Conservation (phyloP, 2,329 filamentous ascomycete genomes). For the Hypomyces perniciosus region DNA sequence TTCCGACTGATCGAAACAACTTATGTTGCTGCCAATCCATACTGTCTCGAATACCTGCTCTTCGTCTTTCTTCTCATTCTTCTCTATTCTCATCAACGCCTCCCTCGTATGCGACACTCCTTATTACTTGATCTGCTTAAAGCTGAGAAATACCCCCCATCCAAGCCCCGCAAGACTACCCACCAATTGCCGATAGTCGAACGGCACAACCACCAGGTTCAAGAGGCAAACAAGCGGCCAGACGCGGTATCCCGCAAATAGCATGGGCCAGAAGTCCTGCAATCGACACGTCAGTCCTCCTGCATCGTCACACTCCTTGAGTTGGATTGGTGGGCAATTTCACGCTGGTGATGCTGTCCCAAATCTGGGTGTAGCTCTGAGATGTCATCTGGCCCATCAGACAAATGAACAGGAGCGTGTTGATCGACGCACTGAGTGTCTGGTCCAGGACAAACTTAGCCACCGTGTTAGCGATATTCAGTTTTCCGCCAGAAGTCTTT, state of each 20-base stretch:
- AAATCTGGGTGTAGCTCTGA: conserved; percentile 1
- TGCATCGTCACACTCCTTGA: background rate
- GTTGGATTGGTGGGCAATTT: background rate
- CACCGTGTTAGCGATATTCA: conserved; percentile 8
- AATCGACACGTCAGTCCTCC: background rate
- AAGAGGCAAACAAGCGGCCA: conserved; percentile 8
- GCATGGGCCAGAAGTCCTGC: conserved; percentile 9
- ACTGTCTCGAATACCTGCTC: background rate
- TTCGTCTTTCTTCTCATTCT: background rate
- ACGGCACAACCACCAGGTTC: conserved; percentile 7
- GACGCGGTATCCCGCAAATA: conserved; percentile 6
- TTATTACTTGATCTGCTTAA: conserved; percentile 7
- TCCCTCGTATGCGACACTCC: background rate
- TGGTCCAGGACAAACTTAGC: conserved; percentile 11
- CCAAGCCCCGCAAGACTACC: conserved; percentile 7
- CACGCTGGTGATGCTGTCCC: background rate
- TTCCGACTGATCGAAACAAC: too few species aligned
- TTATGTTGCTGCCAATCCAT: too few species aligned
- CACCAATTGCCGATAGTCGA: conserved; percentile 8
- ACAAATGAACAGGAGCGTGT: conserved; percentile 9
- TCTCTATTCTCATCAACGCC: background rate
- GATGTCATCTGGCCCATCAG: conserved; percentile 9
- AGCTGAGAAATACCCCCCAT: conserved; percentile 9
- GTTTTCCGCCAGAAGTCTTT: background rate
- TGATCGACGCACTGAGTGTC: conserved; percentile 4